Conservation (phyloP, 108 stramenopile genomes). For the Fragilariopsis cylindrus region DNA sequence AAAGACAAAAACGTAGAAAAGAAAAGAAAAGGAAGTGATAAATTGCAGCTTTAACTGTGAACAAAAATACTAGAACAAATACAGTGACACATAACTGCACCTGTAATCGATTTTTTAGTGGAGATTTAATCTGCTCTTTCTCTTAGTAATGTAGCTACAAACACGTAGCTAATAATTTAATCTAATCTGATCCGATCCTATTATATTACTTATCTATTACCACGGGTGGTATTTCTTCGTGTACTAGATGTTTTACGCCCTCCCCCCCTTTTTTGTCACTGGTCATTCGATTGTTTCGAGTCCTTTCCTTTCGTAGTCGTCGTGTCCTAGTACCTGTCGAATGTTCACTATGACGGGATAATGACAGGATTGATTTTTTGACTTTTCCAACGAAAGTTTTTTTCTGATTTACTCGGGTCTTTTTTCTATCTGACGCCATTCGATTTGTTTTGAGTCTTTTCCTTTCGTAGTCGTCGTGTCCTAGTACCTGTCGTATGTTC, state of each 20-base stretch:
- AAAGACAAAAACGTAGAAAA: not conserved
- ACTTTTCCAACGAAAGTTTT: too few species aligned
- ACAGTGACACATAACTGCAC: not conserved
- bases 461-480: not conserved
- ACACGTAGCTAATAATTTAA: too few species aligned
- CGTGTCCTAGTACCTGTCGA: not conserved
- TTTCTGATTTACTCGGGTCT: too few species aligned
- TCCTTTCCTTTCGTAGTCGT: not conserved
- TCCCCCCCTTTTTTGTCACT: not conserved
- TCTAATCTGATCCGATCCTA: too few species aligned
- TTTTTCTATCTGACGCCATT: not conserved
- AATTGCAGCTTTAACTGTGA: not conserved
- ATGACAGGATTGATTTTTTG: not conserved
- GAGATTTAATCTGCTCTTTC: not conserved
- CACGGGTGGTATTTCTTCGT: too few species aligned
- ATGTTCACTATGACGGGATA: not conserved
- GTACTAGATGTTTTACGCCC: too few species aligned
- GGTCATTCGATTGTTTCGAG: not conserved
- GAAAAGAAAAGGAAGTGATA: not conserved
- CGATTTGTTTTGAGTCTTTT: conserved; percentile 3
- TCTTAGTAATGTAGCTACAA: not conserved
- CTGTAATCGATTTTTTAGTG: not conserved
- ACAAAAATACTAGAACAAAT: not conserved
- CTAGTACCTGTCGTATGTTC: not conserved
- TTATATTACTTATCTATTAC: too few species aligned